Base-by-base conservation (phyloP, 768 basidiomycete genomes). In the Lactifluus piperatus region DNA sequence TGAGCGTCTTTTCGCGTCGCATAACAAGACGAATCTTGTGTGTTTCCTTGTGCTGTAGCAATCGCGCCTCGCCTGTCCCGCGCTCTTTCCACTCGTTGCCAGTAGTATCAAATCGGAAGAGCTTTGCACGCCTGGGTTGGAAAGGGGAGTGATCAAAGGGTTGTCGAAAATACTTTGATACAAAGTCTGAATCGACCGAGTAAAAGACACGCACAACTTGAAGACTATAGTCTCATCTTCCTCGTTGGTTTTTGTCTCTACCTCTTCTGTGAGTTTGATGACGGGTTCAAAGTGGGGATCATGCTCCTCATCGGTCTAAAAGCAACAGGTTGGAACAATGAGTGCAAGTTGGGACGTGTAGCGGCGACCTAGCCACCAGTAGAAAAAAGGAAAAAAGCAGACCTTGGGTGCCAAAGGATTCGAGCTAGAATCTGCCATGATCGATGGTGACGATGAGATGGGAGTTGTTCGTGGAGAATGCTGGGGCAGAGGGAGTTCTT, bases 1-100 rank as follows among this genome's bases (percentile, higher is more conserved):
- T 98, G 74, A 93, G 81, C 49, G 97, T 99, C 85, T 97, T 97
- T 81, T 99, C 97, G 74, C 97, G 90, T 76, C 95, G 81, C 97
- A 99, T 99, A 72, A 99, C 93, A 62, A 99, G 82, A 63, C 97
- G 83, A 69, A 95, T 80, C 75, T 94, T 97, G 79, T 87, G 85
- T 51, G 86, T 87, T 69, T 84, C 83, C 74, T 88, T 92, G 79
- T 97, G 91, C 67, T 83, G 77, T 64, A 99, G 84, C 57, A 99
- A 80, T 71, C 92, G 88, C 65, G 92, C 94, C 72, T 95, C 93
- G 47, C 95, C 95, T 16, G 94, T 98, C 41, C 95, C 95, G 34
- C 97, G 77, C 76, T 99, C 97, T 73, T 99, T 99, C 97, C 97
- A 99, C 75, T 98, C 95, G 52, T 82, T 77, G 51, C 82, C 77